phyloP scores from a whole-genome alignment of 345 rosid genomes.

The Pistacia atlantica region DNA sequence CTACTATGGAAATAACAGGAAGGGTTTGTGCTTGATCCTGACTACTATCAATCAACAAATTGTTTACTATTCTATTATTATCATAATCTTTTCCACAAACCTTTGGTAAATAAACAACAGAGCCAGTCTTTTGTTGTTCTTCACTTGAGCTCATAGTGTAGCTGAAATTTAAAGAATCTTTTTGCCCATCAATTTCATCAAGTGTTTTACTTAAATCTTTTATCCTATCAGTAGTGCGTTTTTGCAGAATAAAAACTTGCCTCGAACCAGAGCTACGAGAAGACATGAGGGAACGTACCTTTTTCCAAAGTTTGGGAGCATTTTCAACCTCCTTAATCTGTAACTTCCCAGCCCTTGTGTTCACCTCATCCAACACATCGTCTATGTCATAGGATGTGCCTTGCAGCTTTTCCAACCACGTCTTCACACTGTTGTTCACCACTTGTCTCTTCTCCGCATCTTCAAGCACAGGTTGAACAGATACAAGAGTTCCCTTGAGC shows the following conservation, averaged over 20 bases:
- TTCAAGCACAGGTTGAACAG: neutral
- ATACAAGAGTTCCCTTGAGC: neutral
- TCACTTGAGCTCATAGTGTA: neutral
- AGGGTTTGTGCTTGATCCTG: no score
- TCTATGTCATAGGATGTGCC: neutral
- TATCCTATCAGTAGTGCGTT: neutral
- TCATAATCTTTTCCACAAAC: neutral
- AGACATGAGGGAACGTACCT: constrained; percentile 1
- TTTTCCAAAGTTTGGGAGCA: neutral
- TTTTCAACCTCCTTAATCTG: neutral
- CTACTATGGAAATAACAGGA: neutral
- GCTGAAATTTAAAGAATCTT: neutral
- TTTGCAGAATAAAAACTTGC: neutral
- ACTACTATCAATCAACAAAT: neutral
- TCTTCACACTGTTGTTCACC: neutral
- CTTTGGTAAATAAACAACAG: neutral
- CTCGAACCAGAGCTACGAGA: neutral
- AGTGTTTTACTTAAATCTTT: neutral
- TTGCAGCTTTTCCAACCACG: constrained; percentile 1
- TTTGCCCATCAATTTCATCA: neutral
- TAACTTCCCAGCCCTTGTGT: neutral
- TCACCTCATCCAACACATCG: constrained; percentile 1
- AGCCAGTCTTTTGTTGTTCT: neutral
- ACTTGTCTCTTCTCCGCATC: constrained; percentile 8
- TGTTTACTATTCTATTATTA: neutral